These are phyloP conservation scores for Leccinum griseonigrum DNA, from an alignment of 1,284 basidiomycete genomes.

Conservation along the genomic window DNA sequence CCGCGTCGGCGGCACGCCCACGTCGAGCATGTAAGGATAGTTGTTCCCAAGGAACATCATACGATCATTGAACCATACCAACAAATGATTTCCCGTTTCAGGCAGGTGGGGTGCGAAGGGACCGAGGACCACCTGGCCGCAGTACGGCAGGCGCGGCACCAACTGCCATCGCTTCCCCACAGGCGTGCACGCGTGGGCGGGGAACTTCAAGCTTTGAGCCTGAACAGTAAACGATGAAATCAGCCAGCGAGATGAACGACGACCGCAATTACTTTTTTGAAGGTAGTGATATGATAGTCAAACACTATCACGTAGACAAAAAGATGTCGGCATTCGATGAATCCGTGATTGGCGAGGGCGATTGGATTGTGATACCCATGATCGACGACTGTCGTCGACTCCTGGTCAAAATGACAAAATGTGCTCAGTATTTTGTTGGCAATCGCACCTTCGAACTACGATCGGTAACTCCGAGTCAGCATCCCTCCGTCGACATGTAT, in stretches of 20 bases:
- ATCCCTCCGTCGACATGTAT: not conserved
- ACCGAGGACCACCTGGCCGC: not conserved
- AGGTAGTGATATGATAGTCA: not conserved
- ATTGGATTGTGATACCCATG: not conserved
- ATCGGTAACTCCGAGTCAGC: not conserved
- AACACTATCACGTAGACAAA: not conserved
- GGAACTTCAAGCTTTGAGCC: not conserved
- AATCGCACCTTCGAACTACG: not conserved
- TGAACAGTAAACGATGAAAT: not conserved
- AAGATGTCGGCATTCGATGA: not conserved
- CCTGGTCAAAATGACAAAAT: not conserved
- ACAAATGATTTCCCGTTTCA: conserved; percentile 6
- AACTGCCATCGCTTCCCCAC: conserved; percentile 1
- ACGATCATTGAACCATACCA: not conserved
- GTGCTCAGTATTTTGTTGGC: not conserved
- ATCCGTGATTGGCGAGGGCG: not conserved
- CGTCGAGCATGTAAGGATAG: not conserved
- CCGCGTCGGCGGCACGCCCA: not conserved
- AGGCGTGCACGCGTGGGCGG: not conserved
- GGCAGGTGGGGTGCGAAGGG: not conserved
- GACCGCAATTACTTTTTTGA: not conserved
- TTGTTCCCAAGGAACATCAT: conserved; percentile 7
- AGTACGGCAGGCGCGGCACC: conserved; percentile 1
- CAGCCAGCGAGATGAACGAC: not conserved
- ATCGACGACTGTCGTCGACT: not conserved